A percentile compares a stretch with the other conserved stretches of the same genome.
Conservation (phyloP, 164 flowering plant genomes). For the Macadamia tetraphylla region DNA sequence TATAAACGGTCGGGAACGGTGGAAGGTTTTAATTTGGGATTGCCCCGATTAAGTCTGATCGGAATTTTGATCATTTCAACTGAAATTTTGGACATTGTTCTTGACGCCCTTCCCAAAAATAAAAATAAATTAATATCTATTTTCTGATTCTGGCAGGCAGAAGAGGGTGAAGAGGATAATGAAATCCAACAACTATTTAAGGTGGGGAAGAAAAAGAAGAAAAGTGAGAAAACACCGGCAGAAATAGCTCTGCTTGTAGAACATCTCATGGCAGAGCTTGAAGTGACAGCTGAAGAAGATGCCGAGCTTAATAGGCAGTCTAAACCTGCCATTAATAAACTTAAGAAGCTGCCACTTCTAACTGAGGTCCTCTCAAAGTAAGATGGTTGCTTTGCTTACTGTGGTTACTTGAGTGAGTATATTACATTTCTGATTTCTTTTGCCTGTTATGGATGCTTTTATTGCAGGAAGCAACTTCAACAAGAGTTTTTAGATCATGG, state of each 20-base stretch:
- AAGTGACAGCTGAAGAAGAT: conserved; percentile 94
- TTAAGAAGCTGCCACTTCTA: conserved; percentile 87
- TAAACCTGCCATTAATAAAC: conserved; percentile 89
- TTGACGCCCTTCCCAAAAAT: too few relatives aligned
- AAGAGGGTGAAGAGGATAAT: conserved; percentile 82
- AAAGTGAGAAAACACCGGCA: conserved; percentile 77
- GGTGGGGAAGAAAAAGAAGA: conserved; percentile 86
- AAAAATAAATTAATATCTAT: background rate
- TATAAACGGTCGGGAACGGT: too few relatives aligned
- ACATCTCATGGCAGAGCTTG: conserved; percentile 93
- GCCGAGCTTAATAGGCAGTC: conserved; percentile 73
- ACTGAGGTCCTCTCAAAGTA: conserved; percentile 91
- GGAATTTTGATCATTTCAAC: too few relatives aligned
- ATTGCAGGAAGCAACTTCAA: conserved; percentile 83
- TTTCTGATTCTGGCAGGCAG: conserved; percentile 47
- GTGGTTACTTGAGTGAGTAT: background rate
- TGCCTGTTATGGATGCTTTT: conserved; percentile 2
- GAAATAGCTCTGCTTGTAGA: conserved; percentile 87
- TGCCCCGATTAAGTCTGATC: too few relatives aligned
- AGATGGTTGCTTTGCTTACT: conserved; percentile 4
- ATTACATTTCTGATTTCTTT: background rate
- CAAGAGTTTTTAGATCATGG: conserved; percentile 93
- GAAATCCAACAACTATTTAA: conserved; percentile 71
- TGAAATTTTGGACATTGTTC: too few relatives aligned
- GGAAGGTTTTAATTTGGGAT: too few relatives aligned